Evolutionary conservation across 305 asterid species (phyloP), one percentile per base, ranked within the genome.

Genomic region (Vinca major): DNA sequence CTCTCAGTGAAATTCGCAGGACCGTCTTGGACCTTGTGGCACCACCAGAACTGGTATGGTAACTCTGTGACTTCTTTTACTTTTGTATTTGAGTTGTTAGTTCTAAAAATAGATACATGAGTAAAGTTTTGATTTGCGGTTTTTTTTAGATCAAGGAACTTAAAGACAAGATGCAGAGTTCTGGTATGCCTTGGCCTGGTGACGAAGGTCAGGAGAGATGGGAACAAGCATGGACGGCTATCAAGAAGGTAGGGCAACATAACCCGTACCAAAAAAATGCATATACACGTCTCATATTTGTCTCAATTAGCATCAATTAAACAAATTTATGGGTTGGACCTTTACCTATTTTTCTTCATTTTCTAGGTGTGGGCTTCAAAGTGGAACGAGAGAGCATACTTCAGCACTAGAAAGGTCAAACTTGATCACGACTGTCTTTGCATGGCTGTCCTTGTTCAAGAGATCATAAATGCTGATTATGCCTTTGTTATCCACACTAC

Each of bases 151-250:
- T 91, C 74, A 81, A 89, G 78, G 95, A 89, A 83, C 97, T 94
- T 67, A 84, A 89, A 82, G 89, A 83, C 72, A 86, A 80, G 82
- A 94, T 94, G 99, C 82, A 79, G 75, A 75, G 80, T 79, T 94
- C 99, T 73, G 95, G 89, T 78, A 91, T 94, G 98, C 97, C 99
- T 65, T 94, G 99, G 99, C 97, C 99, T 70, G 99, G 98, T 77
- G 95, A 94, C 79, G 99, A 94, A 88, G 93, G 98, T 73, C 88
- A 74, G 70, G 80, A 76, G 77, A 83, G 96, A 73, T 94, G 98
- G 99, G 96, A 86, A 76, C 96, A 89, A 84, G 99, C 99, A 78
- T 94, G 99, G 99, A 77, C 72, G 77, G 96, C 98, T 65, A 94
- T 94, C 76, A 94, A 94, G 81, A 94, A 85, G 92, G 99, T 91